Conservation (phyloP, 2,329 filamentous ascomycete genomes). For the Purpureocillium lavendulum region DNA sequence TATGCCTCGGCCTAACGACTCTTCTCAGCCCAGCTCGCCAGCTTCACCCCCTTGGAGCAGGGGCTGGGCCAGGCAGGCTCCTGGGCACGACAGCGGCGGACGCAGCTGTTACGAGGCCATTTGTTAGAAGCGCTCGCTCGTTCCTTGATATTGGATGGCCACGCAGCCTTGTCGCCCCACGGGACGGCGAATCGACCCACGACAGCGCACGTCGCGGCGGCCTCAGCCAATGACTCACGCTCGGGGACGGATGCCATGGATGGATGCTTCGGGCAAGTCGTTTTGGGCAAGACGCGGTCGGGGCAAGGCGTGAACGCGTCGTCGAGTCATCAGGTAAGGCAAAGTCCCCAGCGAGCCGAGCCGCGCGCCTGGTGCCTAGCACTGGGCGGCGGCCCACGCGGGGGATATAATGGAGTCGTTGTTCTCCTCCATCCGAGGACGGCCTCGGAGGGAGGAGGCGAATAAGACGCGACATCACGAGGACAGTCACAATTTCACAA, state of each 20-base stretch:
- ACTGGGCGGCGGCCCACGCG: no score
- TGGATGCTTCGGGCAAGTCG: background rate
- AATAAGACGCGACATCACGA: no score
- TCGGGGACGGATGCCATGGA: background rate
- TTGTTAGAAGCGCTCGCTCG: background rate
- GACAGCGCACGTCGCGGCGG: background rate
- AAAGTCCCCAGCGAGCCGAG: background rate
- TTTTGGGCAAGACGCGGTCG: no score
- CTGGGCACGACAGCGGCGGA: no score
- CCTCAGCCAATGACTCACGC: slow-evolving; percentile 3
- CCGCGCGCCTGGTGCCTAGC: slow-evolving; percentile 2
- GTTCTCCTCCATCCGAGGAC: slow-evolving; percentile 1
- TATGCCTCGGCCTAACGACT: background rate
- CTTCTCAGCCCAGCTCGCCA: background rate
- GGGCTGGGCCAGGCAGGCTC: no score
- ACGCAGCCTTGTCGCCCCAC: slow-evolving; percentile 3
- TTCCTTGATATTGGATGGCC: background rate
- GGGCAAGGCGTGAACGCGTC: background rate
- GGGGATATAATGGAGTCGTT: background rate
- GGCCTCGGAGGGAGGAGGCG: slow-evolving; percentile 1
- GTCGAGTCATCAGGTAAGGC: slow-evolving; percentile 1
- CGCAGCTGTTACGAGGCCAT: background rate
- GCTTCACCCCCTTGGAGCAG: background rate
- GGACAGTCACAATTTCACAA: background rate
- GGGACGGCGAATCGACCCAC: background rate